Percentiles rank a stretch among this genome's conserved stretches.
phyloP scores from a whole-genome alignment of 2,329 filamentous ascomycete genomes.

The Claviceps citrina region DNA sequence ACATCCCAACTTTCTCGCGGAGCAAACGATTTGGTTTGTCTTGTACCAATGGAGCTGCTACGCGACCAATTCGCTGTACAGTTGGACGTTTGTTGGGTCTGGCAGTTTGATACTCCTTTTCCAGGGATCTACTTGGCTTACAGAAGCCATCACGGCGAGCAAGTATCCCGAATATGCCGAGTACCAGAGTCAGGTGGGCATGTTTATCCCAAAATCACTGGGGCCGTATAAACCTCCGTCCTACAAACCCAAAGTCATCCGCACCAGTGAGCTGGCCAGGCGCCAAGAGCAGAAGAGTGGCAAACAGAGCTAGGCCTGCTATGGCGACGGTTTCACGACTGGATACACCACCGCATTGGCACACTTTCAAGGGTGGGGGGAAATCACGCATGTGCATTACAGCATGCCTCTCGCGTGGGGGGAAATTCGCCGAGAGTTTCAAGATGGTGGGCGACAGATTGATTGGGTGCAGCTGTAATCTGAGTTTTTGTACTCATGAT shows the following conservation, averaged over 20 bases:
- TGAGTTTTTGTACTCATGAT: neutral
- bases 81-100: conserved; percentile 63
- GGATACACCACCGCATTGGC: neutral
- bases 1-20: conserved; percentile 88
- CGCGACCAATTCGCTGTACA: conserved; percentile 53
- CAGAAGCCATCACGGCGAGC: conserved; percentile 59
- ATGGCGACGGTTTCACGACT: neutral
- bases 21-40: conserved; percentile 78
- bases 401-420: neutral
- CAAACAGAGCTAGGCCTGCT: conserved; percentile 17
- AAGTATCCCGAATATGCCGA: conserved; percentile 83
- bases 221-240: conserved; percentile 26
- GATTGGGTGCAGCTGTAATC: neutral
- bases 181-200: conserved; percentile 71
- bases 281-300: conserved; percentile 25
- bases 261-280: conserved; percentile 35
- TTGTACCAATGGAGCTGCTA: conserved; percentile 82
- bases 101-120: conserved; percentile 63
- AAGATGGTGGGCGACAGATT: neutral
- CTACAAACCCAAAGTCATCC: conserved; percentile 29
- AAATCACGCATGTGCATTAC: neutral
- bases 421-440: neutral
- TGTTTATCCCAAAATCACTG: conserved; percentile 55
- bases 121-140: conserved; percentile 76
- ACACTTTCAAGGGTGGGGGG: too few species aligned